Evolutionary conservation across 805 yeast species (phyloP).

Genomic region (Groenewaldozyma tartarivorans): DNA sequence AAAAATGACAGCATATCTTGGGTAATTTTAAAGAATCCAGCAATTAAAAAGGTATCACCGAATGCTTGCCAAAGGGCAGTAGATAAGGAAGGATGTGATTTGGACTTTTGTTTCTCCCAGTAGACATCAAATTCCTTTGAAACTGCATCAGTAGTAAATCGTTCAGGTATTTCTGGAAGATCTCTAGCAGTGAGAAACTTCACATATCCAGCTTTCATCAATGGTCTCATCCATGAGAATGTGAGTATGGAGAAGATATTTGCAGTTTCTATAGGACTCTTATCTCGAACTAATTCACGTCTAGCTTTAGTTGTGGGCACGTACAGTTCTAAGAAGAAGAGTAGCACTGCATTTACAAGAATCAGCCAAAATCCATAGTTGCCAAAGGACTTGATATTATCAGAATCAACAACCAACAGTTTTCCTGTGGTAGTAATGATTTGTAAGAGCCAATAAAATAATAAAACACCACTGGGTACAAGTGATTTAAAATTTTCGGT

Average conservation of each 20-base stretch:
- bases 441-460: conserved; percentile 67
- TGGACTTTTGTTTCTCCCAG: conserved; percentile 49
- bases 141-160: conserved; percentile 49
- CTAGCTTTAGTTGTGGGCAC: conserved; percentile 28
- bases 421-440: conserved; percentile 33
- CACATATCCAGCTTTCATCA: conserved; percentile 47
- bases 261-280: conserved; percentile 9
- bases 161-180: conserved; percentile 68
- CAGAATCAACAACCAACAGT: conserved; percentile 8
- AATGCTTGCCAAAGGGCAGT: conserved; percentile 60
- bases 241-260: conserved; percentile 4
- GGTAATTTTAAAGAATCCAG: conserved; percentile 59
- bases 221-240: conserved; percentile 9
- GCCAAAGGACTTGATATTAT: conserved; percentile 9
- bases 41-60: conserved; percentile 60
- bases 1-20: conserved; percentile 76
- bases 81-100: conserved; percentile 38
- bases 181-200: conserved; percentile 45
- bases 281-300: conserved; percentile 27
- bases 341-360: conserved; percentile 31
- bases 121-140: conserved; percentile 39
- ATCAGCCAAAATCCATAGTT: conserved; percentile 26
- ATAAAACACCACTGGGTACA: conserved; percentile 57
- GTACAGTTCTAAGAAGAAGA: conserved; percentile 38
- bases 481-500: conserved; percentile 59